Evolutionary conservation across 768 basidiomycete genomes (phyloP).

Genomic region (Phaffia tasmanica): DNA sequence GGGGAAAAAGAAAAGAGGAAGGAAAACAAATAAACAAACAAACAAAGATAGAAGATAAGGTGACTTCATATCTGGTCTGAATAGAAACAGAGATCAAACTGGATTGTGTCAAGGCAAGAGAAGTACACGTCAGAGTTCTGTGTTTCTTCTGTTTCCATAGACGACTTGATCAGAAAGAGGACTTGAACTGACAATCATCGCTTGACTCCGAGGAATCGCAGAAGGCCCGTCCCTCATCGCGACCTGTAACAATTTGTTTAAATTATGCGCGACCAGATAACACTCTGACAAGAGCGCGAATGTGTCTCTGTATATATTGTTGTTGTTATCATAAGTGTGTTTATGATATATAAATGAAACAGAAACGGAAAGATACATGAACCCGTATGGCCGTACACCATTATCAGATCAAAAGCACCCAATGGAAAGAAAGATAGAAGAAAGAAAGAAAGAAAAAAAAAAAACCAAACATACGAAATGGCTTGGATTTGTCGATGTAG

Average conservation of each 20-base stretch:
- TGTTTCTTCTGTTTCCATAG: too few relatives aligned
- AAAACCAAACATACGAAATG: conserved; percentile 7
- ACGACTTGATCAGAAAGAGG: conserved; percentile 7
- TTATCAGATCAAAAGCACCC: too few relatives aligned
- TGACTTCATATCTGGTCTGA: too few relatives aligned
- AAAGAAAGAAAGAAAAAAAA: background rate
- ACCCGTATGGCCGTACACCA: too few relatives aligned
- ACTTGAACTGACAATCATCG: conserved; percentile 10
- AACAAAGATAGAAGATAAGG: too few relatives aligned
- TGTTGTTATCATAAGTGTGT: too few relatives aligned
- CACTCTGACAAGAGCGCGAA: conserved; percentile 6
- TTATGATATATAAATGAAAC: too few relatives aligned
- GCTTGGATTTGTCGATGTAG: conserved; percentile 15
- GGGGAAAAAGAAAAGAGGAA: too few relatives aligned
- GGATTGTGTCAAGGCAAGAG: too few relatives aligned
- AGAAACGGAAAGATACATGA: background rate
- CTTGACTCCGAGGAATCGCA: conserved; percentile 7
- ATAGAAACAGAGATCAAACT: too few relatives aligned
- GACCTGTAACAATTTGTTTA: conserved; percentile 19
- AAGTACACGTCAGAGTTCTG: too few relatives aligned
- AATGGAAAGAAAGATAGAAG: background rate
- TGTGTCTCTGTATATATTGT: conserved; percentile 1
- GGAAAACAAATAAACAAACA: too few relatives aligned
- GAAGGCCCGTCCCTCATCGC: conserved; percentile 19
- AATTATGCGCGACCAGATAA: conserved; percentile 18